A percentile compares a stretch with the other conserved stretches of the same genome.
phyloP scores from a whole-genome alignment of 768 basidiomycete genomes.

The Boletus rufocinnamomeus region DNA sequence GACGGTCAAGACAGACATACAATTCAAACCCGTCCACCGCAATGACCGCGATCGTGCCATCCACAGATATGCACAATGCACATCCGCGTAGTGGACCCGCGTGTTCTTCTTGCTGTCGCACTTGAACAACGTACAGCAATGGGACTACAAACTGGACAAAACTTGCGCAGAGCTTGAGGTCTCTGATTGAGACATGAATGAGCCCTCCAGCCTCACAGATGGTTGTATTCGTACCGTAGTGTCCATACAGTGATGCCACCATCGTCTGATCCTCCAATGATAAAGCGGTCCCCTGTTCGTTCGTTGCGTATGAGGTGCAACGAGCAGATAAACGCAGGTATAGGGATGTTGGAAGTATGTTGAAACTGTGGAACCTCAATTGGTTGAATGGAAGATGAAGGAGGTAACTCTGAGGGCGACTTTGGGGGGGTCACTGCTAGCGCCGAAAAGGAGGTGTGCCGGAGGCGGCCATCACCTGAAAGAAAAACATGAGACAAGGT shows the following conservation, averaged over 20 bases:
- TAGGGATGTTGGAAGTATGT: slow-evolving; percentile 45
- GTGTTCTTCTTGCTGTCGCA: slow-evolving; percentile 47
- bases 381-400: slow-evolving; percentile 7
- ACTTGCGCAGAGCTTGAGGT: slow-evolving; percentile 62
- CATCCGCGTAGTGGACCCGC: slow-evolving; percentile 65
- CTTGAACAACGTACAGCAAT: slow-evolving; percentile 56
- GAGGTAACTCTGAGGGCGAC: background rate
- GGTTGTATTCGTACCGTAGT: slow-evolving; percentile 47
- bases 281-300: slow-evolving; percentile 57
- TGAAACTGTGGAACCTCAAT: slow-evolving; percentile 22
- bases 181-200: slow-evolving; percentile 39
- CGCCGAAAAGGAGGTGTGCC: slow-evolving; percentile 46
- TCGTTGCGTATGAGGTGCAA: slow-evolving; percentile 60
- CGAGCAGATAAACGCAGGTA: slow-evolving; percentile 46
- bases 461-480: slow-evolving; percentile 55
- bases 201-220: background rate
- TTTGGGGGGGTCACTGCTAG: slow-evolving; percentile 23
- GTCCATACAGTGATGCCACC: slow-evolving; percentile 79
- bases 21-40: slow-evolving; percentile 72
- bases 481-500: background rate
- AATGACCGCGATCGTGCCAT: slow-evolving; percentile 85
- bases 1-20: slow-evolving; percentile 49
- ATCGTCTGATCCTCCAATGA: slow-evolving; percentile 77
- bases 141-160: slow-evolving; percentile 77
- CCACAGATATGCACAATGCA: slow-evolving; percentile 67